Conservation (phyloP, 2,329 filamentous ascomycete genomes). For the Cladorrhinum sp. region DNA sequence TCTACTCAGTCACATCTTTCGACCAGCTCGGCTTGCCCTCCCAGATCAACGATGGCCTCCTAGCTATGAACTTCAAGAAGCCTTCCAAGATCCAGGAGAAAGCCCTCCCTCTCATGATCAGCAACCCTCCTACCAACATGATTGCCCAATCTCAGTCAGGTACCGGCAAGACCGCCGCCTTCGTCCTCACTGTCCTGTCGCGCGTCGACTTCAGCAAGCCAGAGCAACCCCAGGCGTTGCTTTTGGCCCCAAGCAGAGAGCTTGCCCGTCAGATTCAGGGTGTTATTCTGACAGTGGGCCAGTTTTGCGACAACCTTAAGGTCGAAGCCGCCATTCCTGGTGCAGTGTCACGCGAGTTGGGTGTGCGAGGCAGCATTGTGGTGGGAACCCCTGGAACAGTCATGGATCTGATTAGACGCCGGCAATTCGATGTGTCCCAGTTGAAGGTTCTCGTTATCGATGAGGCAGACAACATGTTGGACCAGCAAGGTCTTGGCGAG, state of each 20-base stretch:
- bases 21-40: slow-evolving; percentile 72
- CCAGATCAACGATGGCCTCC: slow-evolving; percentile 70
- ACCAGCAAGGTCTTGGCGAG: slow-evolving; percentile 90
- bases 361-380: slow-evolving; percentile 73
- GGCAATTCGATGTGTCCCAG: slow-evolving; percentile 67
- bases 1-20: slow-evolving; percentile 81
- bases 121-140: slow-evolving; percentile 85
- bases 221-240: slow-evolving; percentile 75
- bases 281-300: slow-evolving; percentile 79
- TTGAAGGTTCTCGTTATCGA: slow-evolving; percentile 87
- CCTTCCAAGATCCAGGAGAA: slow-evolving; percentile 98
- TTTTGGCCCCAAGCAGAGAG: slow-evolving; percentile 89
- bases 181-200: slow-evolving; percentile 86
- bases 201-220: slow-evolving; percentile 73
- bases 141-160: slow-evolving; percentile 99
- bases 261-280: slow-evolving; percentile 90
- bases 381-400: slow-evolving; percentile 94
- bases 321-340: slow-evolving; percentile 84
- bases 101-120: slow-evolving; percentile 83
- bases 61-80: slow-evolving; percentile 82
- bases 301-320: slow-evolving; percentile 72
- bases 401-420: slow-evolving; percentile 77
- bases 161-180: slow-evolving; percentile 96
- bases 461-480: slow-evolving; percentile 98
- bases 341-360: slow-evolving; percentile 63